phyloP scores from a whole-genome alignment of 805 yeast genomes.

The Cyberlindnera suaveolens region DNA sequence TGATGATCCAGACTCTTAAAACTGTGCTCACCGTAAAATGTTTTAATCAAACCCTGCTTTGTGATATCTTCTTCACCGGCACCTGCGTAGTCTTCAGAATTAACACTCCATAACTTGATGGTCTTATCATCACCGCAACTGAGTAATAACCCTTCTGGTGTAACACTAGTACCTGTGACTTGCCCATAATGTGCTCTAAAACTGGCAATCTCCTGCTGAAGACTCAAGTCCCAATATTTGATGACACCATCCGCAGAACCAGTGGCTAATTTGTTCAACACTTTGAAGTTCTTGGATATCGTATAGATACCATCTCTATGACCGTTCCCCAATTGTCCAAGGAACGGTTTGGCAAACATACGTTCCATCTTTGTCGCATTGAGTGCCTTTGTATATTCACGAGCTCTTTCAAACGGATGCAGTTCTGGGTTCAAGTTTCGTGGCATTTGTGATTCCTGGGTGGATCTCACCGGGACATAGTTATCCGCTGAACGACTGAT shows the following conservation, averaged over 20 bases:
- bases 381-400: constrained; percentile 91
- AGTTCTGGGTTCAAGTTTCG: constrained; percentile 89
- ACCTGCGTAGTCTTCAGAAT: constrained; percentile 42
- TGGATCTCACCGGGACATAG: constrained; percentile 86
- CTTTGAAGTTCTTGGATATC: constrained; percentile 70
- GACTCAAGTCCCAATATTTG: constrained; percentile 88
- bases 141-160: constrained; percentile 46
- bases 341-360: constrained; percentile 95
- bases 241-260: constrained; percentile 95
- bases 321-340: constrained; percentile 91
- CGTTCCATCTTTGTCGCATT: constrained; percentile 94
- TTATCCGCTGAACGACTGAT: constrained; percentile 70
- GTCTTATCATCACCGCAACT: constrained; percentile 91
- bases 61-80: constrained; percentile 28
- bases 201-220: constrained; percentile 66
- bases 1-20: constrained; percentile 87
- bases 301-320: constrained; percentile 92
- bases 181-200: constrained; percentile 88
- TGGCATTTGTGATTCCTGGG: constrained; percentile 82
- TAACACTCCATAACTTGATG: constrained; percentile 82
- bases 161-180: constrained; percentile 76
- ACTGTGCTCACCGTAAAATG: constrained; percentile 78
- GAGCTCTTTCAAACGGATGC: constrained; percentile 95
- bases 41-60: constrained; percentile 58
- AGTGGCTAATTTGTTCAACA: constrained; percentile 72